Conservation (phyloP, 2,329 filamentous ascomycete species). For the Myotisia sp. region DNA sequence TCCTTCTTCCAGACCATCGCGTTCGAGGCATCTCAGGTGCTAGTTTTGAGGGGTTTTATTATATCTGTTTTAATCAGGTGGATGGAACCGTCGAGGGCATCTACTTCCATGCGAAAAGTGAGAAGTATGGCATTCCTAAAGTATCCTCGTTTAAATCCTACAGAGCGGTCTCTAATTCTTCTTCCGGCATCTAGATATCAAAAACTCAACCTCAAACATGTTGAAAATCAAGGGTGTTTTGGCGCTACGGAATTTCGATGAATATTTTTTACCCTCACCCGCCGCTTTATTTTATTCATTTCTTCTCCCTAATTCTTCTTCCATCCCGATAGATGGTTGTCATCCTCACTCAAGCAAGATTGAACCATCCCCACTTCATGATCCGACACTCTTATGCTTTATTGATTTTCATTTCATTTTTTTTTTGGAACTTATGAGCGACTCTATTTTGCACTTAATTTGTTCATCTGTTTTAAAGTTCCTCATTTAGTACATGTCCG, state of each 20-base stretch:
- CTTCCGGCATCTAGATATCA: slow-evolving; percentile 54
- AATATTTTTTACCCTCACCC: neutral
- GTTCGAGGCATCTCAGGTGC: slow-evolving; percentile 84
- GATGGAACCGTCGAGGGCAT: slow-evolving; percentile 79
- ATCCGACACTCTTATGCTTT: too few relatives aligned
- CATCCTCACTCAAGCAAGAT: too few relatives aligned
- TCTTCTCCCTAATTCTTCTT: too few relatives aligned
- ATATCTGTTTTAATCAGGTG: slow-evolving; percentile 95
- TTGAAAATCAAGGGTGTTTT: slow-evolving; percentile 70
- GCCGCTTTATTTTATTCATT: too few relatives aligned
- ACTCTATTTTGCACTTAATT: too few relatives aligned
- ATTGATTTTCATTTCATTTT: too few relatives aligned
- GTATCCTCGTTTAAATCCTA: neutral
- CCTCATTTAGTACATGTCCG: too few relatives aligned
- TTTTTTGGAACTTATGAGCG: too few relatives aligned
- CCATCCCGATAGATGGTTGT: too few relatives aligned
- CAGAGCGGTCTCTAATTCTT: slow-evolving; percentile 3
- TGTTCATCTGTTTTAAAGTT: too few relatives aligned
- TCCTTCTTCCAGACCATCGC: slow-evolving; percentile 86
- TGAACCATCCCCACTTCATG: too few relatives aligned
- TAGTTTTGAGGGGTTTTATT: slow-evolving; percentile 97
- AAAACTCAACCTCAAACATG: slow-evolving; percentile 78
- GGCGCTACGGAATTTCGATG: slow-evolving; percentile 78
- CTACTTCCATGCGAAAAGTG: slow-evolving; percentile 95
- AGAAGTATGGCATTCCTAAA: slow-evolving; percentile 52